Percentiles rank a stretch among this genome's conserved stretches.
These are phyloP conservation scores for Hypoxylon sp. DNA, from an alignment of 2,329 filamentous ascomycete species.

Conservation along the genomic window DNA sequence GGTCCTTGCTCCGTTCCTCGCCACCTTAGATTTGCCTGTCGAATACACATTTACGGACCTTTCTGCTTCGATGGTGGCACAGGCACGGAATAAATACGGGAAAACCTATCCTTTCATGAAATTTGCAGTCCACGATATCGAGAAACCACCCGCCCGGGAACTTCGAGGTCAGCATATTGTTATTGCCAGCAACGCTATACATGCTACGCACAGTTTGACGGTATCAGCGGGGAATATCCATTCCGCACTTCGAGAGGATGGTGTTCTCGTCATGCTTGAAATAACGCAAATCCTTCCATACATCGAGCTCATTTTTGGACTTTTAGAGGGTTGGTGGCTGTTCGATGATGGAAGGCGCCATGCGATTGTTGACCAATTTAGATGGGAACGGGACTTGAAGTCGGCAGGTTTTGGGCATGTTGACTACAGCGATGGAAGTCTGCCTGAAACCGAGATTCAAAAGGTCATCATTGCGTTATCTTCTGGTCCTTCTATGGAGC, in stretches of 20 bases:
- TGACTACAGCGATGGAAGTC: constrained; percentile 51
- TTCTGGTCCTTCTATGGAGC: constrained; percentile 31
- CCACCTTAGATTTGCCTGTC: constrained; percentile 41
- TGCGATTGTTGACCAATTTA: constrained; percentile 29
- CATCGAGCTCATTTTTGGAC: constrained; percentile 56
- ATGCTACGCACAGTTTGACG: constrained; percentile 52
- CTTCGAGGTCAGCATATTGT: constrained; percentile 52
- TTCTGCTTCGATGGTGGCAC: constrained; percentile 49
- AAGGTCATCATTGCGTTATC: constrained; percentile 50
- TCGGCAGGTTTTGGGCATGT: constrained; percentile 49
- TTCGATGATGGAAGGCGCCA: constrained; percentile 54
- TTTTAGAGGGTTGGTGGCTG: constrained; percentile 59
- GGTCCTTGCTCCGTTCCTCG: constrained; percentile 23
- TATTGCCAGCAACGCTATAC: constrained; percentile 54
- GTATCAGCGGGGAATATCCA: constrained; percentile 47
- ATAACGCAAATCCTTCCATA: constrained; percentile 51
- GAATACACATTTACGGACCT: constrained; percentile 59
- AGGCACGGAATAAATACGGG: constrained; percentile 45
- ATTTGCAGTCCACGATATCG: constrained; percentile 52
- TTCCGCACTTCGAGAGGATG: constrained; percentile 51
- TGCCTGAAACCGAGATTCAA: constrained; percentile 46
- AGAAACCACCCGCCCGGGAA: constrained; percentile 43
- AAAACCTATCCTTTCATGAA: constrained; percentile 47
- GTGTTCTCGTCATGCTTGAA: constrained; percentile 55
- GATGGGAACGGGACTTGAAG: constrained; percentile 49